These are phyloP conservation scores for Flaveria robusta DNA, from an alignment of 129 eudicot genomes.

Conservation along the genomic window DNA sequence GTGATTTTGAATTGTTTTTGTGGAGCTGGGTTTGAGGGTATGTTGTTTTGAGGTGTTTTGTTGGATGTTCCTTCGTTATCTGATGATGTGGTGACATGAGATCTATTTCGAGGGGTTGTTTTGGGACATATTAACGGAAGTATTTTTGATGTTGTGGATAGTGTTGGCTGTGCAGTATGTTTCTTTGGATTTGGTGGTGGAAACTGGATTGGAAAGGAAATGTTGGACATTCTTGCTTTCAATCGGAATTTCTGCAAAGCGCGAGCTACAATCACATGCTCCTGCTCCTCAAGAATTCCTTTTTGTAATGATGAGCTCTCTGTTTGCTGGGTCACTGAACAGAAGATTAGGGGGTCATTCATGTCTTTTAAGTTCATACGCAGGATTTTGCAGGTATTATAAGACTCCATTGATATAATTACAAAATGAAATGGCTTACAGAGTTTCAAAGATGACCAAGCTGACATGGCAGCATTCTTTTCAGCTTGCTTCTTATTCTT, in stretches of 20 bases:
- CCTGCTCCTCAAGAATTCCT: slow-evolving; percentile 71
- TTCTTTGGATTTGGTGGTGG: slow-evolving; percentile 66
- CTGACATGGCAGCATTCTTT: slow-evolving; percentile 98
- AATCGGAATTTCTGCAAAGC: slow-evolving; percentile 71
- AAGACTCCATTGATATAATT: neutral
- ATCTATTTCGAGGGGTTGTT: slow-evolving; percentile 48
- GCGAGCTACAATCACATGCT: slow-evolving; percentile 88
- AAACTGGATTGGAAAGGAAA: slow-evolving; percentile 67
- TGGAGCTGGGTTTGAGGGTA: slow-evolving; percentile 38
- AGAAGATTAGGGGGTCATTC: slow-evolving; percentile 27
- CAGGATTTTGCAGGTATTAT: neutral
- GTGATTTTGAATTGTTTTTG: slow-evolving; percentile 30
- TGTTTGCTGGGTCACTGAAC: slow-evolving; percentile 69
- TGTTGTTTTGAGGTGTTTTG: slow-evolving; percentile 41
- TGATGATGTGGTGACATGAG: slow-evolving; percentile 32
- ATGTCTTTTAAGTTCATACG: slow-evolving; percentile 2
- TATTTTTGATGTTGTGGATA: slow-evolving; percentile 69
- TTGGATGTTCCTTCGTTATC: slow-evolving; percentile 31
- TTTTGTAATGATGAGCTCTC: slow-evolving; percentile 57
- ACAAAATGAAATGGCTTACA: slow-evolving; percentile 47
- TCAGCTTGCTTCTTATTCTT: slow-evolving; percentile 98
- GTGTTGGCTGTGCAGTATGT: slow-evolving; percentile 49
- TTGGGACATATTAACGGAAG: slow-evolving; percentile 77
- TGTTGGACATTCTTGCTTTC: slow-evolving; percentile 58
- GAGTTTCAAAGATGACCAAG: slow-evolving; percentile 86